Evolutionary conservation across 768 basidiomycete species (phyloP).

Genomic region (Melanogaster broomeanus): DNA sequence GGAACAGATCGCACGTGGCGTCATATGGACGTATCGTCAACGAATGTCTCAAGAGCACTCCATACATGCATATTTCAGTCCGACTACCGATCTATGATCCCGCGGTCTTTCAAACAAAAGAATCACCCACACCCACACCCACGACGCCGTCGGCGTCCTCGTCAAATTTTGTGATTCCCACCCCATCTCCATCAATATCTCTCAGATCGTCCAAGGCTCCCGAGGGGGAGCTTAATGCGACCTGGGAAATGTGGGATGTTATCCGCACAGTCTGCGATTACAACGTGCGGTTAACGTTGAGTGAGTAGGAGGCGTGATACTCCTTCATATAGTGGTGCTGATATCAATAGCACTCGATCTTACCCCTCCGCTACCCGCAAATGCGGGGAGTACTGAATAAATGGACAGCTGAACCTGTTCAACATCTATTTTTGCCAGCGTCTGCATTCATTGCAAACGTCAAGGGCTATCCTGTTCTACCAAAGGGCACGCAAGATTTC

Average conservation of each 20-base stretch:
- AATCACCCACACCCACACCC: conserved; percentile 24
- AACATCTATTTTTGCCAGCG: conserved; percentile 84
- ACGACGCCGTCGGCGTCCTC: conserved; percentile 21
- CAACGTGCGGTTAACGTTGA: conserved; percentile 67
- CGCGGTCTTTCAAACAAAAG: conserved; percentile 49
- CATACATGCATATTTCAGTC: conserved; percentile 79
- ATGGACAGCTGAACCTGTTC: conserved; percentile 94
- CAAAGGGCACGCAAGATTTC: conserved; percentile 91
- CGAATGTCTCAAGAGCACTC: conserved; percentile 67
- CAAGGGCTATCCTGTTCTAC: conserved; percentile 96
- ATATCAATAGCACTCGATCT: conserved; percentile 79
- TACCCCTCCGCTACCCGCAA: conserved; percentile 81
- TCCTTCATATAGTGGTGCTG: conserved; percentile 9
- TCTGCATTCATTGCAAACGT: conserved; percentile 92
- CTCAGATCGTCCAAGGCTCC: conserved; percentile 37
- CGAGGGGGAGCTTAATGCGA: conserved; percentile 64
- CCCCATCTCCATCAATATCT: conserved; percentile 25
- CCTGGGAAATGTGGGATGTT: conserved; percentile 99
- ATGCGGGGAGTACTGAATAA: conserved; percentile 73
- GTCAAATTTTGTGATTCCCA: conserved; percentile 15
- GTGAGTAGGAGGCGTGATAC: conserved; percentile 54
- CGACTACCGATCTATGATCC: conserved; percentile 84
- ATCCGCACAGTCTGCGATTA: conserved; percentile 91
- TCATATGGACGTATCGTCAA: conserved; percentile 93
- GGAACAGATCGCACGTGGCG: conserved; percentile 78